Conservation (phyloP, 148 eudicot species). For the Amaranthus cruentus region DNA sequence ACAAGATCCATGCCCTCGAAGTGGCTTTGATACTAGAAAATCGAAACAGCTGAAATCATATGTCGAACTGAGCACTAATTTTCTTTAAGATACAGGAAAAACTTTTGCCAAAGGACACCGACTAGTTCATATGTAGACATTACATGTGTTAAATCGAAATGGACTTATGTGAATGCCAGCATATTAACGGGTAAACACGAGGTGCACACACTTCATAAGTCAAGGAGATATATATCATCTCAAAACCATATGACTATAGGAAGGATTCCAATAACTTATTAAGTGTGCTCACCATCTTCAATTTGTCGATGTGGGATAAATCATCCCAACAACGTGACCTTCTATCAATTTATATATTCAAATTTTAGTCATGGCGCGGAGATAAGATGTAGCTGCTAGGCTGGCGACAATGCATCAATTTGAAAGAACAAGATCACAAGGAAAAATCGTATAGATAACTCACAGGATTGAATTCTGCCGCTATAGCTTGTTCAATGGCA, state of each 20-base stretch:
- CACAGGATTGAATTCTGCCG: conserved; percentile 82
- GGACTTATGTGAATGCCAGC: too few relatives aligned
- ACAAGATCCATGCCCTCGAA: not conserved
- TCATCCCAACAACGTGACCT: not conserved
- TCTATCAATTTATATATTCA: not conserved
- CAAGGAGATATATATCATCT: too few relatives aligned
- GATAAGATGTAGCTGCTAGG: not conserved
- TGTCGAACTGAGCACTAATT: not conserved
- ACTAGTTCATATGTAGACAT: not conserved
- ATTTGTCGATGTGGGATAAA: too few relatives aligned
- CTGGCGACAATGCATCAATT: not conserved
- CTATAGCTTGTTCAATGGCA: conserved; percentile 57
- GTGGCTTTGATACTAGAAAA: not conserved
- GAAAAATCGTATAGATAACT: conserved; percentile 16
- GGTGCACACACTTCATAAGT: too few relatives aligned
- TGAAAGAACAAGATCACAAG: not conserved
- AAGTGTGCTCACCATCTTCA: too few relatives aligned
- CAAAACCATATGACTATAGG: too few relatives aligned
- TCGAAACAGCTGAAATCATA: not conserved
- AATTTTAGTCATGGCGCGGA: not conserved
- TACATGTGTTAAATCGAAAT: too few relatives aligned
- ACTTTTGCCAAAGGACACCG: not conserved
- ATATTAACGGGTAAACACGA: too few relatives aligned
- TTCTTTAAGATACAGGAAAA: not conserved
- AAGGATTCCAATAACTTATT: too few relatives aligned